Evolutionary conservation across 176 grass and related monocot genomes (phyloP), one percentile per base, ranked within the genome.

Genomic region (Cymbopogon citratus): DNA sequence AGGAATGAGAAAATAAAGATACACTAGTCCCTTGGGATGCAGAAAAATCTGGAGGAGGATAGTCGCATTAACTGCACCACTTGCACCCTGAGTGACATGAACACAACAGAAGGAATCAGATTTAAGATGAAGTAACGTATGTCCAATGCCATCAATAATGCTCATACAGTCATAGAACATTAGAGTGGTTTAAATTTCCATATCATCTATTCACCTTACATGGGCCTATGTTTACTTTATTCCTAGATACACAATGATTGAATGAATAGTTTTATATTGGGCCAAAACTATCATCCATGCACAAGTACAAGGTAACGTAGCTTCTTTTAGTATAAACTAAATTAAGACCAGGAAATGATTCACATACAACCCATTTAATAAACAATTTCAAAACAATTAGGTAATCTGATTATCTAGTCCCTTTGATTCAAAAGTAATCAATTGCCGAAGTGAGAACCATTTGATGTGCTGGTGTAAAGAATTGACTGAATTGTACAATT

Each of bases 11-110:
- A 91, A 82, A 62, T 98, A 95, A 73, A 98, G 60, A 77, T 98
- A 95, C 59, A 93, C 36, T 36, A 93, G 76, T 70, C 82, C 81
- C 80, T 86, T 98, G 6, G 95, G 95, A 71, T 87, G 63, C 45
- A 98, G 85, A 82, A 98, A 98, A 52, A 98, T 89, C 33, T 91
- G 39, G 61, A 98, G 88, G 84, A 98, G 89, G 78, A 98, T 83
- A 73, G 80, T 63, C 51, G 95, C 92, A 93, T 98, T 95, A 63
- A 90, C 95, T 78, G 95, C 92, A 44, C 82, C 92, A 86, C 95
- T 98, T 93, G 90, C 95, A 80, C 89, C 92, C 95, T 98, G 87
- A 67, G 76, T 86, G 28, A 49, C 80, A 84, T 87, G 75, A 72
- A 72, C 41, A 72, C 15, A 63, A 44, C 18, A 76, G 69, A 79